These are phyloP conservation scores for Colletotrichum ledebouriae DNA, from an alignment of 2,329 filamentous ascomycete species.

Conservation along the genomic window DNA sequence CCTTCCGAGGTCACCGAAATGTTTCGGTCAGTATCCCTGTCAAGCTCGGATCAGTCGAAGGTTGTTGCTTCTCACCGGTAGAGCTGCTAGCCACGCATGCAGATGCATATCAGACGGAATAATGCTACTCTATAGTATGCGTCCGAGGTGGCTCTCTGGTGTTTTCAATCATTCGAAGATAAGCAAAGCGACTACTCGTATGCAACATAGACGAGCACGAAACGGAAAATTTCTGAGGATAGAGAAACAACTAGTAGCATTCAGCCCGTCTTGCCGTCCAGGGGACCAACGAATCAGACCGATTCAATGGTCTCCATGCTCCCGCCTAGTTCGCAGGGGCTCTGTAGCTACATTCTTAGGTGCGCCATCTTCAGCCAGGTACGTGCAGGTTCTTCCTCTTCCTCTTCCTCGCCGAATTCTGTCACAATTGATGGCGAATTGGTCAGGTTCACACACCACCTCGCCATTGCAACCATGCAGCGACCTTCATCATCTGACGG, in stretches of 20 bases:
- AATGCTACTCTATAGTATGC: conserved; percentile 34
- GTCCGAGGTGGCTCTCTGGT: conserved; percentile 21
- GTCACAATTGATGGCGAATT: conserved; percentile 34
- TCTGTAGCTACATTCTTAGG: conserved; percentile 15
- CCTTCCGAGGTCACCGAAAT: conserved; percentile 28
- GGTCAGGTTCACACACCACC: conserved; percentile 36
- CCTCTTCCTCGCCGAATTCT: conserved; percentile 23
- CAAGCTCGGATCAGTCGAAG: conserved; percentile 19
- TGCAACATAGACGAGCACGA: conserved; percentile 16
- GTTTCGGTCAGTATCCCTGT: conserved; percentile 35
- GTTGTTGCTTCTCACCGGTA: conserved; percentile 28
- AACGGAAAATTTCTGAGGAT: not conserved
- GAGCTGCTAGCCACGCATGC: conserved; percentile 19
- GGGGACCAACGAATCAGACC: conserved; percentile 12
- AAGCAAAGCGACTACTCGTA: conserved; percentile 3
- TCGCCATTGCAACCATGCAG: conserved; percentile 26
- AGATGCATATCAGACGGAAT: conserved; percentile 31
- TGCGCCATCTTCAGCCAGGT: conserved; percentile 40
- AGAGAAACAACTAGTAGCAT: not conserved
- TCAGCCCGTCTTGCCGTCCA: conserved; percentile 5
- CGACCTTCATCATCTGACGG: conserved; percentile 39
- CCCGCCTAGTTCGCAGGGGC: conserved; percentile 15
- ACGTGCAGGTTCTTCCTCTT: conserved; percentile 1
- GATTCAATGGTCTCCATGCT: conserved; percentile 2
- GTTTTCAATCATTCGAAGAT: conserved; percentile 2